Base-by-base conservation (phyloP, 192 early-diverging fungal species). In the Rhizophagus prolifer region DNA sequence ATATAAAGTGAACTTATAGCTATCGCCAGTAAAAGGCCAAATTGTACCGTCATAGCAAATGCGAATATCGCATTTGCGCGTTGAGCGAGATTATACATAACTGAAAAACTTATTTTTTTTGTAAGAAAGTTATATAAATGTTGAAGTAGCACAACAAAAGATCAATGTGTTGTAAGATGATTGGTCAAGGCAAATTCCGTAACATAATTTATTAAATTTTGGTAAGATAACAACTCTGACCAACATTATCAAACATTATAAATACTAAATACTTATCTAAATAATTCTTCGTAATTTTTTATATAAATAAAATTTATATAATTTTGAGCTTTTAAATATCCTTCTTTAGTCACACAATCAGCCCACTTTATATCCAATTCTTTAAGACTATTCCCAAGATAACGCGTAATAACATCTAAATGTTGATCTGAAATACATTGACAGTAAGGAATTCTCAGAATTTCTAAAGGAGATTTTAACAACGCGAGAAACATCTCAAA, bases 1-100 rank as follows among this genome's bases (percentile, higher is more conserved):
- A 76, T 4, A 38, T 58, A 76, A 19, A 47, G 64, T 47, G 75
- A 68, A 19, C 36, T 38, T n/a, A 76, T 31, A 1, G 75, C 64
- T 44, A 76, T 59, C 26, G 65, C 30, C 13, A 28, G 50, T n/a
- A 76, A 58, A 10, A 76, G 47, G 9, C 25, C 75, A 68, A 76
- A 76, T 25, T 31, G 31, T 5, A 76, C 65, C 2, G 75, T 76
- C 64, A 68, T 66, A n/a, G 64, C 25, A 59, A 76, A 76, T 21
- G 75, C 75, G 46, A 76, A 68, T 50, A 76, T 25, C 12, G 75
- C 30, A 64, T 68, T 76, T 13, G 50, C 64, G 10, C 75, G 63
- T 58, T 67, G 64, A 54, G 16, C 14, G 2, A 76, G 54, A 68
- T 34, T 68, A 36, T 76, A 76, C 75, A 76, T 76, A 59, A 31